Conservation (phyloP, 306 rosid genomes). For the Arachis stenosperma region DNA sequence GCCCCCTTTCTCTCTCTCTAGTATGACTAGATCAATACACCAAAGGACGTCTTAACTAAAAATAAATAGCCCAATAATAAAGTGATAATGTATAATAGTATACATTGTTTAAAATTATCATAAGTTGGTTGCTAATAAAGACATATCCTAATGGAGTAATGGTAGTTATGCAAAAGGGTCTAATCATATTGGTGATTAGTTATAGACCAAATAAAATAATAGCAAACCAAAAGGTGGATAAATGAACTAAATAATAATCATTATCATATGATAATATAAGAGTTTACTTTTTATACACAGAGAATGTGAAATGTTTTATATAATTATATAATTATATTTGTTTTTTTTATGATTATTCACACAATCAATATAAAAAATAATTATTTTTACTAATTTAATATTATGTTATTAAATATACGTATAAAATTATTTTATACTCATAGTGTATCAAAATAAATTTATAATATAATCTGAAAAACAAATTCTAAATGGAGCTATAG, state of each 20-base stretch:
- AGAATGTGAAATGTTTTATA: too few species aligned
- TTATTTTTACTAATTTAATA: too few species aligned
- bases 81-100: constrained; percentile 29
- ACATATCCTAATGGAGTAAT: constrained; percentile 18
- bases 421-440: too few species aligned
- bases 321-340: too few species aligned
- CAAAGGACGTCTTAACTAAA: constrained; percentile 16
- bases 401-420: too few species aligned
- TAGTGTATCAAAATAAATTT: too few species aligned
- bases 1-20: not conserved
- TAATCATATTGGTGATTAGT: constrained; percentile 17
- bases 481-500: constrained; percentile 31
- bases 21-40: constrained; percentile 21
- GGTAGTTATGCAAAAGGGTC: constrained; percentile 24
- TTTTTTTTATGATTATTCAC: too few species aligned
- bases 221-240: constrained; percentile 31
- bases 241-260: constrained; percentile 20
- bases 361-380: too few species aligned
- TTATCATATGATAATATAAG: not conserved
- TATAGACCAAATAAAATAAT: constrained; percentile 18
- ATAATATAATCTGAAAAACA: constrained; percentile 3
- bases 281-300: too few species aligned
- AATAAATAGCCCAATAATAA: constrained; percentile 11
- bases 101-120: constrained; percentile 9
- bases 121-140: constrained; percentile 27